These are phyloP conservation scores for Claviceps purpurea DNA, from an alignment of 2,329 filamentous ascomycete genomes.

Conservation along the genomic window DNA sequence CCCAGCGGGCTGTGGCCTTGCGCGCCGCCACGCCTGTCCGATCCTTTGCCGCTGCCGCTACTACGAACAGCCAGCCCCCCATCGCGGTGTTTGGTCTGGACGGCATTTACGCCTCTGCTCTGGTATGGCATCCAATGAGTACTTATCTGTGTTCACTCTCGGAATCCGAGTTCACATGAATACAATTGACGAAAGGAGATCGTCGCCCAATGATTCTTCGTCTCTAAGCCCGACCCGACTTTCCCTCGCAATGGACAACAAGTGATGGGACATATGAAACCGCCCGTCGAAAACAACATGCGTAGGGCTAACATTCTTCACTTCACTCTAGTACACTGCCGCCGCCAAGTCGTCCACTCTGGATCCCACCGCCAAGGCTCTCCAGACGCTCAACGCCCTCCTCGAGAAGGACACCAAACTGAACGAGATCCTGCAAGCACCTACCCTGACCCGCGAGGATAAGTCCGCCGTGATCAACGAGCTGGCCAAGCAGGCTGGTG, in stretches of 20 bases:
- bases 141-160: too few relatives aligned
- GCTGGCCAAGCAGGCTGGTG: constrained; percentile 70
- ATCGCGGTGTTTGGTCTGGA: constrained; percentile 89
- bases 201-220: not conserved
- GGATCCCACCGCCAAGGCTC: constrained; percentile 71
- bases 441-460: constrained; percentile 65
- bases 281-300: not conserved
- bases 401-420: constrained; percentile 81
- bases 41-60: constrained; percentile 63
- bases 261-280: not conserved
- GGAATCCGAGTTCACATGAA: not conserved
- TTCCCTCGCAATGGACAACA: not conserved
- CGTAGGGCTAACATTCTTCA: constrained; percentile 4
- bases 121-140: constrained; percentile 51
- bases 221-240: too few relatives aligned
- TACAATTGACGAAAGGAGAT: not conserved
- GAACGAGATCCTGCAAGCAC: constrained; percentile 57
- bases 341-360: constrained; percentile 77
- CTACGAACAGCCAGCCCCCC: constrained; percentile 65
- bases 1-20: constrained; percentile 38
- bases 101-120: constrained; percentile 94
- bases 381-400: constrained; percentile 56
- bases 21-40: constrained; percentile 45
- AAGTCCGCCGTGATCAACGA: constrained; percentile 79
- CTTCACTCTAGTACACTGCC: constrained; percentile 68